Evolutionary conservation across 2,329 filamentous ascomycete species (phyloP), one percentile per base, ranked within the genome.

Genomic region (Sporothrix sp.): DNA sequence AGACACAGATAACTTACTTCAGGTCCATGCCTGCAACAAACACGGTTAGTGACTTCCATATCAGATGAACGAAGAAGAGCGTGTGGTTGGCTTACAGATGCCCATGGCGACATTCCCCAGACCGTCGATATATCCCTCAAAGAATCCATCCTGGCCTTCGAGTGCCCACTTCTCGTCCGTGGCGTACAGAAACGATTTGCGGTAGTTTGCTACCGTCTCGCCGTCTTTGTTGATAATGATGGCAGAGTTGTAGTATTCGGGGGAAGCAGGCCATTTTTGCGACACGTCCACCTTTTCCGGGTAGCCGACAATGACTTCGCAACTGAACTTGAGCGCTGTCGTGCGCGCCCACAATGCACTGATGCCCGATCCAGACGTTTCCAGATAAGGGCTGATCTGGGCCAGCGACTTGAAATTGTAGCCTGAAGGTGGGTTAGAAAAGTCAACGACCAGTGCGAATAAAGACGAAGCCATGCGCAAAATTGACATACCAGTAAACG

Each of bases 341-440:
- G 74, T 78, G 33, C 78, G 71, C 0, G 85, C 85, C 87, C 86
- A 93, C 18, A 83, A 65, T 0, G 85, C 81, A 7, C 75, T 81
- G 48, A 84, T 78, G 0, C 87, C 87, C 0, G 76, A 70, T 5
- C 76, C 74, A 0, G 77, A 77, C 0, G 72, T 75, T 60, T 93
- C 87, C 3, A 91, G 76, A 57, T 72, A 85, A 0, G 84, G 83
- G 1, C 67, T 66, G 38, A 91, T 88, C 1, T 87, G 74, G 28
- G 76, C 68, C 2, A 87, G 63, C 0, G 81, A 84, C 37, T 76
- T 74, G 68, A 90, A 91, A 62, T 89, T 89, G 69, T 90, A 93
- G 27, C 87, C 84, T 79, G 45, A 7, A 13, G 9, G 7, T 2
- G 4, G 25, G n/a, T 35, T 3, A 16, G 14, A 2, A 36, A 13